Evolutionary conservation across 1,139 yeast genomes (phyloP), one percentile per base, ranked within the genome.

Genomic region (Protomyces macrosporus): DNA sequence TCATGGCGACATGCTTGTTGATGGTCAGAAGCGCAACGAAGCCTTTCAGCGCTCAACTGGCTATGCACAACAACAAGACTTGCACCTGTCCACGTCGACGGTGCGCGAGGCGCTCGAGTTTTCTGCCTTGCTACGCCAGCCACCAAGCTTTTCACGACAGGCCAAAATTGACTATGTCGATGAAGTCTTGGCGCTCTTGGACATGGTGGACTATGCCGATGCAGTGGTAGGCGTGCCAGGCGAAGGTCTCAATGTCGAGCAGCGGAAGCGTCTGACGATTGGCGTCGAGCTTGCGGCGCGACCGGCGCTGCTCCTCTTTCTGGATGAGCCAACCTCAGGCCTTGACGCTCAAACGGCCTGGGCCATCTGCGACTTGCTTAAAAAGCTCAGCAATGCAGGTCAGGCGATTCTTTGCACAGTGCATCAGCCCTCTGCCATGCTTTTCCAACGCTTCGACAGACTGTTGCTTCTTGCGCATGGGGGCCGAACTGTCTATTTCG

Each of bases 401-500:
- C 85, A 82, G 73, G 81, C 85, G 39, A 80, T 82, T 69, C 72
- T 82, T 65, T 82, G 84, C 75, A 82, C 84, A 54, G 81, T 81
- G 67, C 85, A 82, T 72, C 85, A 82, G 73, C 85, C 85, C 66
- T 81, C 84, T 33, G 83, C 85, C 50, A 79, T 82, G 14, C 71
- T 82, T 65, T 80, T 82, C 67, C 82, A 81, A 69, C 79, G 78
- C 67, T 82, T 82, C 68, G 85, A 82, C 69, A 76, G 83, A 67
- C 73, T 82, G 65, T 71, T 82, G 64, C 70, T 82, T 60, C 73
- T 82, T 70, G 77, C 78, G 69, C 79, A 78, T 67, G 85, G 85
- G 69, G 88, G 88, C 67, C 76, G 79, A 72, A 84, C 87, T 67
- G 88, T 84, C 48, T 85, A 85, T 72, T 84, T 84, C 71, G 88